Percentiles rank a stretch among this genome's conserved stretches.
Evolutionary conservation across 2,329 filamentous ascomycete genomes (phyloP).

Genomic region (Aspergillus fijiensis): DNA sequence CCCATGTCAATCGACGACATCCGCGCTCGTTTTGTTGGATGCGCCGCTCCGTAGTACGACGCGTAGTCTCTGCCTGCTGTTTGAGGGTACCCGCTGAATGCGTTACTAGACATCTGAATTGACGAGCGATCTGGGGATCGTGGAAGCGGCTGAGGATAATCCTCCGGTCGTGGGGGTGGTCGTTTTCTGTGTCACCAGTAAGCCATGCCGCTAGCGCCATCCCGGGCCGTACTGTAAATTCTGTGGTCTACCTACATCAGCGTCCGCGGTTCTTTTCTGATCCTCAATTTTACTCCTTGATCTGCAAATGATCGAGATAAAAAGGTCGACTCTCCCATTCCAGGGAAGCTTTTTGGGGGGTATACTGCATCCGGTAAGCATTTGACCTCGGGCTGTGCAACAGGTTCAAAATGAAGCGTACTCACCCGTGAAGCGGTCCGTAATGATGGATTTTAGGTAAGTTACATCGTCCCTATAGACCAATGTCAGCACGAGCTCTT

Average conservation of each 20-base stretch:
- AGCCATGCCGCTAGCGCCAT: constrained; percentile 6
- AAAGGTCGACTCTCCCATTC: constrained; percentile 77
- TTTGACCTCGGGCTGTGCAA: neutral
- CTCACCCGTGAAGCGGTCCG: constrained; percentile 67
- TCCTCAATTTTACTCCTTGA: constrained; percentile 77
- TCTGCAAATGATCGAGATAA: constrained; percentile 81
- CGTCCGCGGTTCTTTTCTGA: constrained; percentile 79
- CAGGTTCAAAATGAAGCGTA: neutral
- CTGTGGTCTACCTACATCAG: constrained; percentile 35
- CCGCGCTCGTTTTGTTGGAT: constrained; percentile 40
- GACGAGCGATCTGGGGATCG: constrained; percentile 40
- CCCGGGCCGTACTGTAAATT: neutral
- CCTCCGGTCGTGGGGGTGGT: constrained; percentile 37
- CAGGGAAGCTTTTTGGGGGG: constrained; percentile 68
- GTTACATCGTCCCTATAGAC: constrained; percentile 44
- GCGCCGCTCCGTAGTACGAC: constrained; percentile 29
- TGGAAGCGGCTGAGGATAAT: constrained; percentile 37
- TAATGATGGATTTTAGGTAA: constrained; percentile 56
- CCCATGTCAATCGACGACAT: constrained; percentile 40
- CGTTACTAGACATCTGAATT: constrained; percentile 35
- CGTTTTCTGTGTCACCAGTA: constrained; percentile 38
- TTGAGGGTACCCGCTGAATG: constrained; percentile 34
- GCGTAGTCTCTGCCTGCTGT: constrained; percentile 35
- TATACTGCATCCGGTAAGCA: constrained; percentile 33
- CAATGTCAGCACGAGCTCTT: constrained; percentile 19